Percentiles rank a stretch among this genome's conserved stretches.
phyloP scores from a whole-genome alignment of 441 rosid species.

The Pelargonium myrrhifolium region DNA sequence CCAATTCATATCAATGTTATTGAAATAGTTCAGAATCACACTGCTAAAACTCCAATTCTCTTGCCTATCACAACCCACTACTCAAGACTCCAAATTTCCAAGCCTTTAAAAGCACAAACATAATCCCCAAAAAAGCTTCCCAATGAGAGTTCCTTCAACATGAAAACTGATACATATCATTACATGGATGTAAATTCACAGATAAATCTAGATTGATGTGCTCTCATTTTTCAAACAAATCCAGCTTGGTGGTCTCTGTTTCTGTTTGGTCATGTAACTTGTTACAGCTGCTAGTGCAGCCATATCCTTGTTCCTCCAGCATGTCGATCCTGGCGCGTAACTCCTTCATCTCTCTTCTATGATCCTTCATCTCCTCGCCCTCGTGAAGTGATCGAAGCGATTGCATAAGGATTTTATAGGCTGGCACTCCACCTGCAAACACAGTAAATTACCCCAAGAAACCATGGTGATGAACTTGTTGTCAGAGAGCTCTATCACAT shows the following conservation, averaged over 20 bases:
- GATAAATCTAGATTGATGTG: too few species aligned
- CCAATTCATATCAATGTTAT: too few species aligned
- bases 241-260: neutral
- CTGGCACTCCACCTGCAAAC: neutral
- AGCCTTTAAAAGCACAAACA: too few species aligned
- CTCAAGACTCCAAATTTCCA: too few species aligned
- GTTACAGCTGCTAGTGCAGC: neutral
- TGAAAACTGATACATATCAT: too few species aligned
- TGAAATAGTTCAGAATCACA: too few species aligned
- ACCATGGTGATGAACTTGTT: neutral
- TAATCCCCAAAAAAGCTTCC: too few species aligned
- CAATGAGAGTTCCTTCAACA: too few species aligned
- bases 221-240: neutral
- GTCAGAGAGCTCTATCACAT: too few species aligned
- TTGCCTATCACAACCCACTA: too few species aligned
- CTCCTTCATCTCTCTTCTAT: neutral
- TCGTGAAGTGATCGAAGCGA: neutral
- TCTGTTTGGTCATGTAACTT: neutral
- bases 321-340: neutral
- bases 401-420: neutral
- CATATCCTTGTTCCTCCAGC: neutral
- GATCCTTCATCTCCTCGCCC: neutral
- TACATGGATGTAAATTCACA: too few species aligned
- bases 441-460: neutral
- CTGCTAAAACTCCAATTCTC: too few species aligned